These are phyloP conservation scores for Cercophora sp. DNA, from an alignment of 495 filamentous ascomycete species.

Conservation along the genomic window DNA sequence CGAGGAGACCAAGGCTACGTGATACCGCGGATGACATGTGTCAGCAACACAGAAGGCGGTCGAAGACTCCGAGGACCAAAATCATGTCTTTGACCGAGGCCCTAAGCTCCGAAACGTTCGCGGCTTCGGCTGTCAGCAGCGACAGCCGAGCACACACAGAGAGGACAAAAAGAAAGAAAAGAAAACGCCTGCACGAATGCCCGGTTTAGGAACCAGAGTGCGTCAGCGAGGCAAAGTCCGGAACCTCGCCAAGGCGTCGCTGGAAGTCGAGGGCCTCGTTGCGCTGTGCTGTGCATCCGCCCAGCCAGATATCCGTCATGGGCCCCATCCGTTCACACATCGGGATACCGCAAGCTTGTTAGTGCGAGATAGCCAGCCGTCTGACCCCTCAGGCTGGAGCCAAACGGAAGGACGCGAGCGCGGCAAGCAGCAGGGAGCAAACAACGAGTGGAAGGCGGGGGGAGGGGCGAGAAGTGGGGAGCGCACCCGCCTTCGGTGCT, in stretches of 20 bases:
- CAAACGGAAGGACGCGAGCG: constrained; percentile 15
- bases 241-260: background rate
- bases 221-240: background rate
- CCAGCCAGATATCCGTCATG: too few relatives aligned
- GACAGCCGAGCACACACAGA: background rate
- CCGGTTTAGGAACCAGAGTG: background rate
- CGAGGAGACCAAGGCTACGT: too few relatives aligned
- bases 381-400: constrained; percentile 17
- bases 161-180: background rate
- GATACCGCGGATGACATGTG: background rate
- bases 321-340: too few relatives aligned
- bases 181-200: constrained; percentile 1
- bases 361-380: constrained; percentile 17
- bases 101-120: too few relatives aligned
- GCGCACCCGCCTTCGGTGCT: background rate
- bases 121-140: too few relatives aligned
- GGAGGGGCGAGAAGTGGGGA: too few relatives aligned
- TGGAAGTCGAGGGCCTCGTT: too few relatives aligned
- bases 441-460: too few relatives aligned
- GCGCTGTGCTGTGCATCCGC: too few relatives aligned
- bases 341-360: constrained; percentile 20
- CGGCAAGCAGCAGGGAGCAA: too few relatives aligned
- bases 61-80: constrained; percentile 1
- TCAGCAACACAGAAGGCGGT: background rate
- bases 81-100: too few relatives aligned